Evolutionary conservation across 257 asterid genomes (phyloP).

Genomic region (Anisodus tanguticus): DNA sequence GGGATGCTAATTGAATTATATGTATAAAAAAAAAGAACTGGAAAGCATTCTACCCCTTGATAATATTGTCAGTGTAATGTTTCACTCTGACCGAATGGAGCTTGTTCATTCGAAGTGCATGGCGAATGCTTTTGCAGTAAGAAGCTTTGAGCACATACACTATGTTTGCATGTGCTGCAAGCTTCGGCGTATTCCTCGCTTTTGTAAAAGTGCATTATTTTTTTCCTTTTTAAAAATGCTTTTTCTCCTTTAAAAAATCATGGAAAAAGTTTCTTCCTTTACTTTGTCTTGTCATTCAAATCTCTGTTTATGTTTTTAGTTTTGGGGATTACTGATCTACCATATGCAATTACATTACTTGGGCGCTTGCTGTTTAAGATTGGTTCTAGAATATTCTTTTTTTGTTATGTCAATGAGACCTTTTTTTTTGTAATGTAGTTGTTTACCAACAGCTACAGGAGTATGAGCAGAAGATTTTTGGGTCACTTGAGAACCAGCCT

Average conservation of each 20-base stretch:
- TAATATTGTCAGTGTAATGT: background rate
- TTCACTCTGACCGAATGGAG: background rate
- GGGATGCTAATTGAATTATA: no score
- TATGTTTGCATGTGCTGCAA: background rate
- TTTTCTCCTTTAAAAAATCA: no score
- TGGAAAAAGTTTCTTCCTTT: no score
- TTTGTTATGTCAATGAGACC: slow-evolving; percentile 28
- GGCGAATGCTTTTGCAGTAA: background rate
- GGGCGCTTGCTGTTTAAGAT: background rate
- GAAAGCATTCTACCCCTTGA: background rate
- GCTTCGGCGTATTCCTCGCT: background rate
- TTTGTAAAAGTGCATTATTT: no score
- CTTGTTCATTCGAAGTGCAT: background rate
- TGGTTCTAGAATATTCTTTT: no score
- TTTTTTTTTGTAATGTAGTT: slow-evolving; percentile 46
- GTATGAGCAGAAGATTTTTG: slow-evolving; percentile 68
- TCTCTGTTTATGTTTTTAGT: background rate
- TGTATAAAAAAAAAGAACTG: background rate
- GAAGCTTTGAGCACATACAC: background rate
- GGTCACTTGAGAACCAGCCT: slow-evolving; percentile 42
- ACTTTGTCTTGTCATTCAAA: background rate
- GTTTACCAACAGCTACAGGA: slow-evolving; percentile 75
- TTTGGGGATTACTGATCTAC: background rate
- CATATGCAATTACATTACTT: background rate
- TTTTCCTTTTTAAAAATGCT: no score